Evolutionary conservation across 140 eudicot species (phyloP), one percentile per base, ranked within the genome.

Genomic region (Stevia rebaudiana): DNA sequence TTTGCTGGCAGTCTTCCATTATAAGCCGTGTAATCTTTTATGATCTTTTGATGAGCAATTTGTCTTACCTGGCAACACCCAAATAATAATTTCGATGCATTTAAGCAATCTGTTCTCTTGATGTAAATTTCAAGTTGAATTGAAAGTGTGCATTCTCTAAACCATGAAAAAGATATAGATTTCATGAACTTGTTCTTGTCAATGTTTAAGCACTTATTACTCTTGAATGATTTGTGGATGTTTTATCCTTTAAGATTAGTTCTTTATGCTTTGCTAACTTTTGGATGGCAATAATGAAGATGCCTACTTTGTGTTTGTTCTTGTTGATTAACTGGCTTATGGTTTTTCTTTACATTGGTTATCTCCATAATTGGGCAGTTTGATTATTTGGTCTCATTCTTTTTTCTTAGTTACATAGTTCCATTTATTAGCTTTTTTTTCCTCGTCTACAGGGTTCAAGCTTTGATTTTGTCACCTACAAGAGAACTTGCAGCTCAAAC

Each of bases 401-500:
- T 46, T 36, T 43, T 46, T 18, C 9, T 9, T 42, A 21, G 52
- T 11, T 50, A n/a, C 50, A 42, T 25, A 13, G 47, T 41, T 52
- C 5, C 2, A 25, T 74, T 48, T 48, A 47, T 67, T 8, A 48
- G 13, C 39, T 37, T 59, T 0, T 11, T n/a, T 56, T 24, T 24
- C 24, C 13, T 44, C 19, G 12, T 74, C 21, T 51, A 24, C 68
- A 84, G 98, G 81, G 95, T 91, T n/a, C 98, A 91, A 77, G 98
- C 98, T 55, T 65, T 91, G 84, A 84, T 91, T 35, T 72, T 91
- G 72, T 91, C 98, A 37, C 98, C 98, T 31, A 91, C 98, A 50
- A 79, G 98, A 75, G 98, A 91, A 76, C 82, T 91, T 77, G 98
- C 98, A 47, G 68, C 96, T 56, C 98, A 91, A 67, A 91, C 98